Conservation (phyloP, 2,329 filamentous ascomycete genomes). For the Verticillium zaregamsianum region DNA sequence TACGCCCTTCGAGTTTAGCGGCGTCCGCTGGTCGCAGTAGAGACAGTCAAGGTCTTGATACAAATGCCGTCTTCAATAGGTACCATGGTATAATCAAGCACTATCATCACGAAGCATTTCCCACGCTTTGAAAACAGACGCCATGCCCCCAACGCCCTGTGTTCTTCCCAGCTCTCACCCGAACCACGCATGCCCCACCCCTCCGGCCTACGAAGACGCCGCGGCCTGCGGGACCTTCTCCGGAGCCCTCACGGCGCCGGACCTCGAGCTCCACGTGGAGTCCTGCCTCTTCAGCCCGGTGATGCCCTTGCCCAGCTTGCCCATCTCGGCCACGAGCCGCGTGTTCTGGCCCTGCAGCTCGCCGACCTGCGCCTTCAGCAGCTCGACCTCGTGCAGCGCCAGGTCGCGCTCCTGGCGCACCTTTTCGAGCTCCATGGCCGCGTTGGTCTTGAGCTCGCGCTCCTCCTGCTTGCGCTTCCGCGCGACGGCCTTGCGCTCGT, state of each 20-base stretch:
- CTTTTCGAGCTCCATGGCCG: constrained; percentile 50
- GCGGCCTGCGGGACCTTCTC: neutral
- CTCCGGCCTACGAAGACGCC: neutral
- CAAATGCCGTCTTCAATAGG: neutral
- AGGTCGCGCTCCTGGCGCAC: constrained; percentile 47
- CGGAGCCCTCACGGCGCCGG: constrained; percentile 1
- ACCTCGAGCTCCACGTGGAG: constrained; percentile 29
- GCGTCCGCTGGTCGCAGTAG: too few relatives aligned
- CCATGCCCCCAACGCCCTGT: neutral
- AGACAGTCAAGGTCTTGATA: too few relatives aligned
- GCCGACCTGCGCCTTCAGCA: constrained; percentile 51
- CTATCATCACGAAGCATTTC: neutral
- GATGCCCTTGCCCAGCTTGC: constrained; percentile 16
- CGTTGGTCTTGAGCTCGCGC: constrained; percentile 45
- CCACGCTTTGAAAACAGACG: neutral
- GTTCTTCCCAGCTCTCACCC: neutral
- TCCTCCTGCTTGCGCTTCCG: constrained; percentile 46
- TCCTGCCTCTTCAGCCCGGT: constrained; percentile 17
- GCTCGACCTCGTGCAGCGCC: constrained; percentile 46
- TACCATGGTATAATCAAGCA: neutral
- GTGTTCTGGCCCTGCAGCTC: constrained; percentile 59
- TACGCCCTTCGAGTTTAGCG: too few relatives aligned
- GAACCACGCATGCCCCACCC: neutral
- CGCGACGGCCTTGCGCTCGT: constrained; percentile 56
- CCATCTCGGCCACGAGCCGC: constrained; percentile 49